Percentiles rank a stretch among this genome's conserved stretches.
phyloP scores from a whole-genome alignment of 192 early-diverging fungal genomes.

The Entophlyctis luteolus region DNA sequence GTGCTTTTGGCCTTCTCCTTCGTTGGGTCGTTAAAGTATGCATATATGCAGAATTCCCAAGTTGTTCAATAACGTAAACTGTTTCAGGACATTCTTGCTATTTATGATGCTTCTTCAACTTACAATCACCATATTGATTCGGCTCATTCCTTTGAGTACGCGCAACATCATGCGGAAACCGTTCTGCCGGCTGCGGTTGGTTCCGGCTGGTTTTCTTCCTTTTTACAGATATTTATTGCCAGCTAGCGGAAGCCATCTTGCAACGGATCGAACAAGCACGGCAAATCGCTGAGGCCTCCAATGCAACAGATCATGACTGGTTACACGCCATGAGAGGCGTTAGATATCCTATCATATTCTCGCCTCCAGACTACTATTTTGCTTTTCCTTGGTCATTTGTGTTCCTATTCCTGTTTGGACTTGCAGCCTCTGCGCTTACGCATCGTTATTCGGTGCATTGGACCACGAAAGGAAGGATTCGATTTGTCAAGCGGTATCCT shows the following conservation, averaged over 20 bases:
- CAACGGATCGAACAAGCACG: constrained; percentile 6
- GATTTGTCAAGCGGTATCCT: constrained; percentile 22
- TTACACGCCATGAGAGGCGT: constrained; percentile 8
- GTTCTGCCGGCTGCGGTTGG: constrained; percentile 1
- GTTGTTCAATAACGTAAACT: background rate
- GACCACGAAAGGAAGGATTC: background rate
- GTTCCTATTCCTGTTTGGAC: constrained; percentile 6
- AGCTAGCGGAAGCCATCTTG: background rate
- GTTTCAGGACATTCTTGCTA: background rate
- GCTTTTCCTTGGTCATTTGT: constrained; percentile 22
- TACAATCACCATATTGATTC: constrained; percentile 17
- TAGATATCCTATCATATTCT: constrained; percentile 5
- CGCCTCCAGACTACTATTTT: constrained; percentile 13
- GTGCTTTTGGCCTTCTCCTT: background rate
- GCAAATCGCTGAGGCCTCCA: background rate
- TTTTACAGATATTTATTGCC: background rate
- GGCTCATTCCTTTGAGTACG: constrained; percentile 2
- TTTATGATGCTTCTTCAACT: constrained; percentile 6
- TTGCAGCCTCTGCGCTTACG: background rate
- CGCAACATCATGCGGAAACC: constrained; percentile 21
- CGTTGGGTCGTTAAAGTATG: constrained; percentile 10
- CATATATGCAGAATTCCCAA: background rate
- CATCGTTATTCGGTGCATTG: constrained; percentile 20
- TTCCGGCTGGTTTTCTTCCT: background rate
- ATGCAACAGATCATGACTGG: constrained; percentile 28